A percentile compares a stretch with the other conserved stretches of the same genome.
Evolutionary conservation across 257 asterid genomes (phyloP).

Genomic region (Solanum medicagineum): DNA sequence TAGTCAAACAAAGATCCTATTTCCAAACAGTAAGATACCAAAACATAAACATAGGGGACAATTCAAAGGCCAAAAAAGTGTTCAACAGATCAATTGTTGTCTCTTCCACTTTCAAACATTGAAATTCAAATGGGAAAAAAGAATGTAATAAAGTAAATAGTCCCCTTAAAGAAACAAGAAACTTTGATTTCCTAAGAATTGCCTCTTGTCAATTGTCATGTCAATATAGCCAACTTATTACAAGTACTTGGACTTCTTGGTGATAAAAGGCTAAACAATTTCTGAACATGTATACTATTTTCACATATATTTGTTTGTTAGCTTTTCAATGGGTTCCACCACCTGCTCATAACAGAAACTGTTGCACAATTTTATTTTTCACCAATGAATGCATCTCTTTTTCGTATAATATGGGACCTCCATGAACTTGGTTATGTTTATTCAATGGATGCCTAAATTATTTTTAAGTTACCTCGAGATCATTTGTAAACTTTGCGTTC

Average conservation of each 20-base stretch:
- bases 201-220: slow-evolving; percentile 1
- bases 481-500: neutral
- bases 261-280: neutral
- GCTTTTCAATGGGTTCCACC: neutral
- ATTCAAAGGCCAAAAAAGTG: neutral
- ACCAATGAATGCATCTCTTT: neutral
- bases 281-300: neutral
- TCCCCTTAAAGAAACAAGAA: neutral
- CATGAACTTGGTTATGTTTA: neutral
- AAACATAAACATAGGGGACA: neutral
- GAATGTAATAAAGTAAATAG: neutral
- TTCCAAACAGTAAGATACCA: neutral
- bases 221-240: neutral
- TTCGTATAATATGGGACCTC: neutral
- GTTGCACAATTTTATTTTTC: neutral
- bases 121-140: neutral
- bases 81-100: neutral
- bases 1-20: neutral
- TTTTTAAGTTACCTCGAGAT: neutral
- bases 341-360: neutral
- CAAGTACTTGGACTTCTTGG: neutral
- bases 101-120: neutral
- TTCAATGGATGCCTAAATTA: neutral
- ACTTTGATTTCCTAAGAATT: neutral
- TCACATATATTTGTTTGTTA: neutral